Percentiles rank a stretch among this genome's conserved stretches.
phyloP scores from a whole-genome alignment of 225 moss, liverwort and hornwort species.

The Bryum argenteum region DNA sequence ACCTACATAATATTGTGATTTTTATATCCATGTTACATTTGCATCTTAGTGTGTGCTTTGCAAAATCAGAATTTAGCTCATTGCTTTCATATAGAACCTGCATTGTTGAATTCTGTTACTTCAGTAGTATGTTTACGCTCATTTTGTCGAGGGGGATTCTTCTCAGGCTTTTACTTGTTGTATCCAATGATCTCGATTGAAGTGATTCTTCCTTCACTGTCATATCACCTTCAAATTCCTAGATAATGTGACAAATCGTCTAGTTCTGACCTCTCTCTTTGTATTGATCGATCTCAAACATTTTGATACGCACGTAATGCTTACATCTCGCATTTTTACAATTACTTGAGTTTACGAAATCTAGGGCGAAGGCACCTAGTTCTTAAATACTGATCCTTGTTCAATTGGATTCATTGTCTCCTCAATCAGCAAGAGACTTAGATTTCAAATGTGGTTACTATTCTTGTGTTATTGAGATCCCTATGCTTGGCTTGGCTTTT shows the following conservation, averaged over 20 bases:
- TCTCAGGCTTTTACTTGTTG: too few relatives aligned
- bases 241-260: too few relatives aligned
- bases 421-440: background rate
- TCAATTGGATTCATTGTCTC: background rate
- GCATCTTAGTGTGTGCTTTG: too few relatives aligned
- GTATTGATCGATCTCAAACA: background rate
- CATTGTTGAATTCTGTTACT: too few relatives aligned
- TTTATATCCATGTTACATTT: background rate
- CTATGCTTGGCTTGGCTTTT: slow-evolving; percentile 17
- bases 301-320: background rate
- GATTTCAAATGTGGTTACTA: background rate
- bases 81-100: too few relatives aligned
- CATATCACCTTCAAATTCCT: background rate
- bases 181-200: too few relatives aligned
- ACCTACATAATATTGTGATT: background rate
- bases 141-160: too few relatives aligned
- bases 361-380: too few relatives aligned
- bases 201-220: background rate
- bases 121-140: too few relatives aligned
- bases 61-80: too few relatives aligned
- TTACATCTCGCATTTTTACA: background rate
- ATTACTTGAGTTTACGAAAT: background rate
- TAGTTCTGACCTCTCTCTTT: too few relatives aligned
- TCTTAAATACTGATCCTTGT: background rate
- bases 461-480: background rate